Percentiles rank a stretch among this genome's conserved stretches.
These are phyloP conservation scores for Fusarium mundagurra DNA, from an alignment of 2,329 filamentous ascomycete species.

Conservation along the genomic window DNA sequence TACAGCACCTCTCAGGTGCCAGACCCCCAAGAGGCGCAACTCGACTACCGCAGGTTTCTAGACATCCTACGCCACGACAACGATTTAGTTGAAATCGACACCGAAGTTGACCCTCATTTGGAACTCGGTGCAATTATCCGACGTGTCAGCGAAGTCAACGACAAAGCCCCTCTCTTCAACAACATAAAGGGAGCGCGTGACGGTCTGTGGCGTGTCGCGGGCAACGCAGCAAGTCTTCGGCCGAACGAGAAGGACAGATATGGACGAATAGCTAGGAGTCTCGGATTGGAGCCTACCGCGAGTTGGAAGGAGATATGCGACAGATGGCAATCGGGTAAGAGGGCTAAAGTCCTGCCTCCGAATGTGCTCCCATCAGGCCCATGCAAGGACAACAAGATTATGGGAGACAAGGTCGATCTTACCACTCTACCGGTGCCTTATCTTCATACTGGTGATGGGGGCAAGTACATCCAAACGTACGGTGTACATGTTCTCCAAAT, in stretches of 20 bases:
- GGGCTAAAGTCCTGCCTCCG: constrained; percentile 43
- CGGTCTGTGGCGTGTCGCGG: constrained; percentile 57
- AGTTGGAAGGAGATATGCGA: constrained; percentile 1
- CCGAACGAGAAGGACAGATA: constrained; percentile 45
- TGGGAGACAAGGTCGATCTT: constrained; percentile 38
- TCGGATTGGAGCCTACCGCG: constrained; percentile 40
- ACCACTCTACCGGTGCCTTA: constrained; percentile 52
- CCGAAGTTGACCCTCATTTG: constrained; percentile 54
- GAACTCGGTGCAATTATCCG: constrained; percentile 58
- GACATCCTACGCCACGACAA: constrained; percentile 43
- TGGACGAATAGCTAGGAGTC: constrained; percentile 53
- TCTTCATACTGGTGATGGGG: constrained; percentile 57
- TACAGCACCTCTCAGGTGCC: not conserved
- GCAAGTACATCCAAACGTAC: constrained; percentile 62
- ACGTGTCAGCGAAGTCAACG: constrained; percentile 54
- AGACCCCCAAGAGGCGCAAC: constrained; percentile 4
- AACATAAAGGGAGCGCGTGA: constrained; percentile 57
- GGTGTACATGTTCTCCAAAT: constrained; percentile 59
- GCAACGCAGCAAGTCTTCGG: constrained; percentile 52
- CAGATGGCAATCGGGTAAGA: not conserved
- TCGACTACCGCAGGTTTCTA: constrained; percentile 24
- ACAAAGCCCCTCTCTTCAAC: constrained; percentile 61
- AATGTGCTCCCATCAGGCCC: constrained; percentile 39
- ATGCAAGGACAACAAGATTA: constrained; percentile 18
- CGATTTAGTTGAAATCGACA: constrained; percentile 56